A percentile compares a stretch with the other conserved stretches of the same genome.
These are phyloP conservation scores for Chrysoporthe puriensis DNA, from an alignment of 2,329 filamentous ascomycete species.

Conservation along the genomic window DNA sequence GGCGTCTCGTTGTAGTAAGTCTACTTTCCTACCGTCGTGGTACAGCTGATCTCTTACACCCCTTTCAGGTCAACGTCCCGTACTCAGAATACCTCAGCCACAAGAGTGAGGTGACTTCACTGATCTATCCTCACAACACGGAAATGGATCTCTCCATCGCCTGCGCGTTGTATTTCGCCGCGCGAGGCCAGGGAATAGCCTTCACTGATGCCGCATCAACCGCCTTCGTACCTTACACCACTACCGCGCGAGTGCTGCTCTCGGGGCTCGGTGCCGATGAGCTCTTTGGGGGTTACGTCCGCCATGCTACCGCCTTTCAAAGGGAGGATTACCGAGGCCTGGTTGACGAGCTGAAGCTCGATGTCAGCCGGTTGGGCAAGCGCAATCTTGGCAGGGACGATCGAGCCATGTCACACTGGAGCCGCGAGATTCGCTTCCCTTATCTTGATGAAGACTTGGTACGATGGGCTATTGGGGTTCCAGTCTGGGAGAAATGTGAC, in stretches of 20 bases:
- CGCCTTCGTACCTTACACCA: slow-evolving; percentile 54
- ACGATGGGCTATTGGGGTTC: slow-evolving; percentile 73
- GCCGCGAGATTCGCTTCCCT: slow-evolving; percentile 85
- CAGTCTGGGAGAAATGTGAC: slow-evolving; percentile 86
- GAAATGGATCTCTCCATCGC: slow-evolving; percentile 99
- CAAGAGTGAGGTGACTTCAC: slow-evolving; percentile 67
- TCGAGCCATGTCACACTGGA: slow-evolving; percentile 86
- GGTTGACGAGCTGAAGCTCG: slow-evolving; percentile 80
- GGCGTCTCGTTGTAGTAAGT: slow-evolving; percentile 78
- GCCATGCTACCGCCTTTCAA: slow-evolving; percentile 78
- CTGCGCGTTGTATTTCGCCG: slow-evolving; percentile 91
- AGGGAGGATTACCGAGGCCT: slow-evolving; percentile 72
- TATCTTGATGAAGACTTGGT: slow-evolving; percentile 88
- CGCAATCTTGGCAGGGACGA: slow-evolving; percentile 96
- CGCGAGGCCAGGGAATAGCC: slow-evolving; percentile 67
- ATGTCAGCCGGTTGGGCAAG: slow-evolving; percentile 83
- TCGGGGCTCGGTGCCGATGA: slow-evolving; percentile 96
- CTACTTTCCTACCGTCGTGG: neutral
- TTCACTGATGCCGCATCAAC: slow-evolving; percentile 36
- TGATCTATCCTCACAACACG: slow-evolving; percentile 93
- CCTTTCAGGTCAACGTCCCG: slow-evolving; percentile 71
- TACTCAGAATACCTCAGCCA: slow-evolving; percentile 75
- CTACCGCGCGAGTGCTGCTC: slow-evolving; percentile 79
- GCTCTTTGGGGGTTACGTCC: slow-evolving; percentile 89
- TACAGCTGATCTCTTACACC: slow-evolving; percentile 12